Evolutionary conservation across 768 basidiomycete genomes (phyloP), one percentile per base, ranked within the genome.

Genomic region (Tylopilus felleus): DNA sequence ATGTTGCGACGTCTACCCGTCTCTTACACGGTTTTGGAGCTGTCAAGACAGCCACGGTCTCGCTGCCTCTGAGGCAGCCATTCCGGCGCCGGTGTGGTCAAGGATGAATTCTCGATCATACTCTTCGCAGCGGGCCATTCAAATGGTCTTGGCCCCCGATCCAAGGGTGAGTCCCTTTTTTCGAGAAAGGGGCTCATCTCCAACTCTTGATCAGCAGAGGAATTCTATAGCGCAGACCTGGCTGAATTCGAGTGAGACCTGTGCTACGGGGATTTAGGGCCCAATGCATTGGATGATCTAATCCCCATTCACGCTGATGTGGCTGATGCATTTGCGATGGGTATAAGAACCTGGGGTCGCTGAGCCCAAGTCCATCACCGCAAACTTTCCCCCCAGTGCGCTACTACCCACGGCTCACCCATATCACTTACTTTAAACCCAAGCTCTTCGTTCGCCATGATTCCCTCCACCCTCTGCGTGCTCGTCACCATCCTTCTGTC

Each of bases 261-360:
- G 38, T 38, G 38, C 38, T 36, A 38, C 36, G 36, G 17, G 10
- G n/a, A 38, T 38, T 38, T n/a, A n/a, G 36, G 36, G 41, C 13
- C 16, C 22, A 5, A 7, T 17, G 31, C 25, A 48, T 23, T 36
- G 35, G 23, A 38, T 49, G 23, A 21, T 29, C 4, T 41, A 39
- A 41, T 41, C 14, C 36, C 13, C 35, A 31, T 48, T 56, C 36
- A 49, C 1, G 29, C 31, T 8, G 14, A 1, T 27, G 57, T 59
- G 51, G 57, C 58, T 58, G 17, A 62, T 59, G 43, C 0, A 53
- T 25, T 62, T 28, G 13, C 22, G 40, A 59, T 17, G 25, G 4
- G 21, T 29, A 61, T 63, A 61, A 61, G 49, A 51, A 40, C 12
- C 22, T 14, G 28, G 17, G 41, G 8, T 40, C 4, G 16, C 8